Evolutionary conservation across 2,329 filamentous ascomycete species (phyloP).

Genomic region (Orbilia quercus): DNA sequence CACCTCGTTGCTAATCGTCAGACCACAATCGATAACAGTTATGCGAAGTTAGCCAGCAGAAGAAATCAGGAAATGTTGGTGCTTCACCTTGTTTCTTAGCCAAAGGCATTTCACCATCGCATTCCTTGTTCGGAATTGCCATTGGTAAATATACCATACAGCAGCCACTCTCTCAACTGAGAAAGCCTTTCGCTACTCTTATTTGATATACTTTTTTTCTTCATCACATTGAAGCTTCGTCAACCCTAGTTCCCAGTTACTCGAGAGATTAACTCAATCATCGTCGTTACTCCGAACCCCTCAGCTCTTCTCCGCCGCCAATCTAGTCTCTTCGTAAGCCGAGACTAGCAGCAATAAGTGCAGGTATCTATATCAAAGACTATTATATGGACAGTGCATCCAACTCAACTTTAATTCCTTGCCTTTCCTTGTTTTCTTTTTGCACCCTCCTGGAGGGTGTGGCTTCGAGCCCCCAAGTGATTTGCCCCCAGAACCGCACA

Average conservation of each 20-base stretch:
- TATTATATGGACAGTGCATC: conserved; percentile 36
- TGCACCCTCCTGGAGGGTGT: conserved; percentile 44
- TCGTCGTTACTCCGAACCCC: conserved; percentile 28
- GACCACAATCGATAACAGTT: conserved; percentile 11
- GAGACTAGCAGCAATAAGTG: conserved; percentile 19
- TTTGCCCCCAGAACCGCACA: conserved; percentile 44
- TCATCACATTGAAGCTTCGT: conserved; percentile 18
- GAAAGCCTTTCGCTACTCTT: conserved; percentile 17
- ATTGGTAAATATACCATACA: conserved; percentile 36
- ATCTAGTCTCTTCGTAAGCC: conserved; percentile 33
- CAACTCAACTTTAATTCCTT: conserved; percentile 55
- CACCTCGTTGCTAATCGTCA: background rate
- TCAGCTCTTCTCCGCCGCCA: conserved; percentile 46
- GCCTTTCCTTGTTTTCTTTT: conserved; percentile 29
- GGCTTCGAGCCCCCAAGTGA: conserved; percentile 45
- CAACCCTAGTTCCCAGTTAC: conserved; percentile 38
- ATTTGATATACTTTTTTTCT: background rate
- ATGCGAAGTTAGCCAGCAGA: conserved; percentile 25
- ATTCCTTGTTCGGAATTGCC: conserved; percentile 42
- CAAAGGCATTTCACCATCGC: conserved; percentile 39
- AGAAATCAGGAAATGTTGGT: conserved; percentile 28
- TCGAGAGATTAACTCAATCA: conserved; percentile 48
- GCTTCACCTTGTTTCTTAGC: conserved; percentile 27
- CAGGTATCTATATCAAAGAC: conserved; percentile 34
- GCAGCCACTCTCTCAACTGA: conserved; percentile 38